These are phyloP conservation scores for Wickerhamiella parazyma DNA, from an alignment of 805 yeast genomes.

Conservation along the genomic window DNA sequence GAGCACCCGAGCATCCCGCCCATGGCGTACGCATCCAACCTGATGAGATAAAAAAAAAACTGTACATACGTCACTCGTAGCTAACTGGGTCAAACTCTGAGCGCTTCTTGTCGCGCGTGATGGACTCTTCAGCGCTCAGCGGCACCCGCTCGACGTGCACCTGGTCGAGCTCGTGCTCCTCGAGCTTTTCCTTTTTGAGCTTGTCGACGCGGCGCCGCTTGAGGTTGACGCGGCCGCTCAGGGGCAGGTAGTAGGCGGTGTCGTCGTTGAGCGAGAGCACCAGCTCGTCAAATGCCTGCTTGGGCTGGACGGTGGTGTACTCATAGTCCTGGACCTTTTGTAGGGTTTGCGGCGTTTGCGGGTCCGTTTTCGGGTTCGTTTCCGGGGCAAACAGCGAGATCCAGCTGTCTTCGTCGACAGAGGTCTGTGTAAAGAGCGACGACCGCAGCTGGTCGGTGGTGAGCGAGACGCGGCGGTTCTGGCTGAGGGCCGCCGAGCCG, in stretches of 20 bases:
- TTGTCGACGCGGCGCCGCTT: constrained; percentile 71
- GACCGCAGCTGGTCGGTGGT: constrained; percentile 22
- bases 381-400: constrained; percentile 51
- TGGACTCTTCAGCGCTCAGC: constrained; percentile 56
- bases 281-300: constrained; percentile 45
- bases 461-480: constrained; percentile 15
- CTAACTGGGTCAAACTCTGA: constrained; percentile 68
- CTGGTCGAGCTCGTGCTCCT: constrained; percentile 45
- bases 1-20: constrained; percentile 87
- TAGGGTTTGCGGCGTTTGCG: constrained; percentile 31
- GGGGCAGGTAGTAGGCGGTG: constrained; percentile 63
- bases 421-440: constrained; percentile 58
- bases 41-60: constrained; percentile 20
- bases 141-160: constrained; percentile 54
- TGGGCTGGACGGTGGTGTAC: constrained; percentile 39
- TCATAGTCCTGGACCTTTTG: constrained; percentile 72
- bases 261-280: constrained; percentile 44
- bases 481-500: constrained; percentile 34
- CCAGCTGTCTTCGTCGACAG: constrained; percentile 62
- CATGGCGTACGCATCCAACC: constrained; percentile 64
- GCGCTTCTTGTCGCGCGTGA: constrained; percentile 52
- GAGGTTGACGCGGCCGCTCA: constrained; percentile 62
- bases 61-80: constrained; percentile 26
- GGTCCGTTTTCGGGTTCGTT: constrained; percentile 24
- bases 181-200: constrained; percentile 35